Evolutionary conservation across 495 filamentous ascomycete genomes (phyloP).

Genomic region (Neurospora sp.): DNA sequence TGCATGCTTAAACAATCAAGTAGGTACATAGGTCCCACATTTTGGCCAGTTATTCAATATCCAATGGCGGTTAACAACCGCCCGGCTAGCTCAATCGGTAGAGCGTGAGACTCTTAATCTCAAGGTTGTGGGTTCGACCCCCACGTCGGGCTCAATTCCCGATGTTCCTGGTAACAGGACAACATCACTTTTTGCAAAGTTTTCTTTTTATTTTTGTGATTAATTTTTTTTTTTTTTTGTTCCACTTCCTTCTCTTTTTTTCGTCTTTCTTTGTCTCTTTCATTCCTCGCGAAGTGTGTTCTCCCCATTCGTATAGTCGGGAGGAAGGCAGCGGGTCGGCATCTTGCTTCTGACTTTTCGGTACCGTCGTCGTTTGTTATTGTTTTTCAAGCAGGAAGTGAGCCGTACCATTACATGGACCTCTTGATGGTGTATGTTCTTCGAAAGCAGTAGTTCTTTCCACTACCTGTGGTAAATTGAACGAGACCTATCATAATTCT

Average conservation of each 20-base stretch:
- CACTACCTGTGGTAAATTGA: neutral
- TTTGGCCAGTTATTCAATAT: neutral
- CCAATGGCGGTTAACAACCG: neutral
- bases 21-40: neutral
- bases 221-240: neutral
- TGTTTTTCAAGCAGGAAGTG: neutral
- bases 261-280: neutral
- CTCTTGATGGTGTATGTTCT: neutral
- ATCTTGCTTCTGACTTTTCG: neutral
- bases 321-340: neutral
- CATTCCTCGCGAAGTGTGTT: neutral
- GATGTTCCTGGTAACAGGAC: neutral
- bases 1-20: neutral
- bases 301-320: neutral
- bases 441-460: neutral
- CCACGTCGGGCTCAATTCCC: neutral
- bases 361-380: too few relatives aligned
- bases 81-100: constrained; percentile 60
- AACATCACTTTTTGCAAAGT: neutral
- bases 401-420: neutral
- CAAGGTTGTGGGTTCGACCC: neutral
- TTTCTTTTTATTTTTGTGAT: neutral
- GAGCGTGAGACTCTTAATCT: constrained; percentile 58
- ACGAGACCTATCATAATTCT: neutral
- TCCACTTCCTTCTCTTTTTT: neutral